Percentiles rank a stretch among this genome's conserved stretches.
Conservation (phyloP, 257 asterid genomes). For the Paulownia fortunei region DNA sequence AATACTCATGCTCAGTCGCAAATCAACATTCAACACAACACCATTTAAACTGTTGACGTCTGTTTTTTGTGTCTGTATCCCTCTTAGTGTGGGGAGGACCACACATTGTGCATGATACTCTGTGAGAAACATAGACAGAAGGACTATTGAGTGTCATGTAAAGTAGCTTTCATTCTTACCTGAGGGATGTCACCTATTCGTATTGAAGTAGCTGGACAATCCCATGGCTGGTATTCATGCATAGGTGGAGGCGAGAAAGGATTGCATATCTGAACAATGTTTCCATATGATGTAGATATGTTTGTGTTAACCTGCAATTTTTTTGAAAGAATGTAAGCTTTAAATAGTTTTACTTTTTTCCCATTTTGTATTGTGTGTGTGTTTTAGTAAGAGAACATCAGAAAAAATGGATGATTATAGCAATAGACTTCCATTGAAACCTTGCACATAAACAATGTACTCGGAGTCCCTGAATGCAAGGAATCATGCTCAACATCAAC, state of each 20-base stretch:
- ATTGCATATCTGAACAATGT: constrained; percentile 76
- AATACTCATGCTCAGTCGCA: constrained; percentile 22
- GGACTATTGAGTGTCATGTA: too few relatives aligned
- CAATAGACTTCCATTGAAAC: too few relatives aligned
- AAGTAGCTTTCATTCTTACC: constrained; percentile 28
- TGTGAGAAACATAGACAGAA: too few relatives aligned
- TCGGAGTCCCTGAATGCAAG: too few relatives aligned
- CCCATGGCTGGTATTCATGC: constrained; percentile 57
- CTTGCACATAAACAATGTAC: too few relatives aligned
- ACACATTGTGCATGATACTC: too few relatives aligned
- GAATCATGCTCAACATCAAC: too few relatives aligned
- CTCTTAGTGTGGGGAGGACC: not conserved
- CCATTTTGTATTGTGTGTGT: not conserved
- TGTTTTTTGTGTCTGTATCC: not conserved
- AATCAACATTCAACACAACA: not conserved
- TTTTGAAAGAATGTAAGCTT: not conserved
- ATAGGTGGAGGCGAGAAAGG: constrained; percentile 85
- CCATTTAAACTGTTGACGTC: too few relatives aligned
- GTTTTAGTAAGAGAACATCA: too few relatives aligned
- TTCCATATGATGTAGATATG: constrained; percentile 60
- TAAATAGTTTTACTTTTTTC: not conserved
- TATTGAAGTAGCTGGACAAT: constrained; percentile 57
- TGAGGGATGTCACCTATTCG: constrained; percentile 71
- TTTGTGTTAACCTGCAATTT: constrained; percentile 69
- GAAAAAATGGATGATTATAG: too few relatives aligned